Evolutionary conservation across 306 rosid species (phyloP).

Genomic region (Psophocarpus tetragonolobus): DNA sequence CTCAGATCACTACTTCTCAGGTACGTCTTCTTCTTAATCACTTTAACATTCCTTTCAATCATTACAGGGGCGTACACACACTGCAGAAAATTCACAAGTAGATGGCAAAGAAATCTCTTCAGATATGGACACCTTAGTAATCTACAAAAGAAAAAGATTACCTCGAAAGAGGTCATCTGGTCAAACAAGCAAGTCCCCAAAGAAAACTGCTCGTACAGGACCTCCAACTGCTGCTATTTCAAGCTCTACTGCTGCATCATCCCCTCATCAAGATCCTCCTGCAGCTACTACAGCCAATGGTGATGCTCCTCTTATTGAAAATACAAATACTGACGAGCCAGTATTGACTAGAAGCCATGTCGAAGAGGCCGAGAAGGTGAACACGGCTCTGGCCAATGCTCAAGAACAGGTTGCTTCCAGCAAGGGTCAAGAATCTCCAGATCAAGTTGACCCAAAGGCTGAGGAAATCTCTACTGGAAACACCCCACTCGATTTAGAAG

Average conservation of each 20-base stretch:
- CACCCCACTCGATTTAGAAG: conserved; percentile 6
- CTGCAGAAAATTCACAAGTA: not conserved
- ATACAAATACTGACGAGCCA: not conserved
- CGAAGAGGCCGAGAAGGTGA: not conserved
- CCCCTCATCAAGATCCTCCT: not conserved
- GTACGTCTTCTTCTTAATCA: not conserved
- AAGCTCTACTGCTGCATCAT: not conserved
- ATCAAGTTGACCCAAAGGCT: not conserved
- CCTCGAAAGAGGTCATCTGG: not conserved
- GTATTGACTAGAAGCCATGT: not conserved
- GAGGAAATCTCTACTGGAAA: conserved; percentile 9
- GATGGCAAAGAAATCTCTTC: conserved; percentile 3
- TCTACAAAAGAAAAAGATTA: conserved; percentile 13
- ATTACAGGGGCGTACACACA: not conserved
- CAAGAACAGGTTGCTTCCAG: conserved; percentile 16
- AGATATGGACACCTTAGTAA: not conserved
- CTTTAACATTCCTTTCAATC: not conserved
- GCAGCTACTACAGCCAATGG: not conserved
- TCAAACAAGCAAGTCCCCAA: not conserved
- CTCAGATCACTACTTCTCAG: not conserved
- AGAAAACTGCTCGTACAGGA: not conserved
- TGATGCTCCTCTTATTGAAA: not conserved
- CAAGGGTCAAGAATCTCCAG: not conserved
- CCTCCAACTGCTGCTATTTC: not conserved
- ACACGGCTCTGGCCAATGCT: not conserved